A percentile compares a stretch with the other conserved stretches of the same genome.
These are phyloP conservation scores for Cutaneotrichosporon daszewskae DNA, from an alignment of 1,284 basidiomycete genomes.

Conservation along the genomic window DNA sequence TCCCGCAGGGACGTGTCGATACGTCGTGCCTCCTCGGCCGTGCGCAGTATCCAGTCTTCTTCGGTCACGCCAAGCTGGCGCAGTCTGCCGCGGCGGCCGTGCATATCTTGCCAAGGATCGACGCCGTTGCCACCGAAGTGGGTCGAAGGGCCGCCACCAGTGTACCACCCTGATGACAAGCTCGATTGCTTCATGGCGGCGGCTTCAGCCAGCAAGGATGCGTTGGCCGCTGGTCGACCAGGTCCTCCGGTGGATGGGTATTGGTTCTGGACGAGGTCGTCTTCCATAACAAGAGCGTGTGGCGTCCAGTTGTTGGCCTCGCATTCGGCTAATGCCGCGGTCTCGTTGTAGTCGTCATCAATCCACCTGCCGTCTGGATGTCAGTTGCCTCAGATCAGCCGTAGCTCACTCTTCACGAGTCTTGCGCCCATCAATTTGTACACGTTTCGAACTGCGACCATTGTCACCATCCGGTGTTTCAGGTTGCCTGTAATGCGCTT, in stretches of 20 bases:
- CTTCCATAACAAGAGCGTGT: slow-evolving; percentile 72
- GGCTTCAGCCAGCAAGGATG: slow-evolving; percentile 33
- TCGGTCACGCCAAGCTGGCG: slow-evolving; percentile 63
- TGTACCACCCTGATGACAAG: slow-evolving; percentile 57
- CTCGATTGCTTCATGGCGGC: slow-evolving; percentile 39
- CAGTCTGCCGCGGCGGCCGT: slow-evolving; percentile 52
- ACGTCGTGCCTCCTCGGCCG: slow-evolving; percentile 60
- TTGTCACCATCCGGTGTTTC: slow-evolving; percentile 83
- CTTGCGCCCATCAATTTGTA: slow-evolving; percentile 92
- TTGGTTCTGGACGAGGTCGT: slow-evolving; percentile 48
- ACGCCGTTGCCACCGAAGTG: slow-evolving; percentile 74
- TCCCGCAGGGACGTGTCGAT: slow-evolving; percentile 60
- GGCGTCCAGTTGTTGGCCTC: slow-evolving; percentile 65
- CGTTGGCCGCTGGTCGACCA: slow-evolving; percentile 24
- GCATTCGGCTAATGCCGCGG: slow-evolving; percentile 65
- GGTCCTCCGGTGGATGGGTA: slow-evolving; percentile 25
- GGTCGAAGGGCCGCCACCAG: slow-evolving; percentile 77
- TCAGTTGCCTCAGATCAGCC: too few relatives aligned
- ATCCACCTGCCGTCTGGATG: slow-evolving; percentile 87
- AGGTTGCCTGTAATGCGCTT: slow-evolving; percentile 84
- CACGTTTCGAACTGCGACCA: slow-evolving; percentile 85
- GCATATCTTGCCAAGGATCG: slow-evolving; percentile 76
- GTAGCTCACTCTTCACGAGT: slow-evolving; percentile 73
- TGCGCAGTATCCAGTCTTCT: slow-evolving; percentile 84
- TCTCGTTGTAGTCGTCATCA: slow-evolving; percentile 92